These are phyloP conservation scores for Simplicillium aogashimaense DNA, from an alignment of 2,329 filamentous ascomycete species.

Conservation along the genomic window DNA sequence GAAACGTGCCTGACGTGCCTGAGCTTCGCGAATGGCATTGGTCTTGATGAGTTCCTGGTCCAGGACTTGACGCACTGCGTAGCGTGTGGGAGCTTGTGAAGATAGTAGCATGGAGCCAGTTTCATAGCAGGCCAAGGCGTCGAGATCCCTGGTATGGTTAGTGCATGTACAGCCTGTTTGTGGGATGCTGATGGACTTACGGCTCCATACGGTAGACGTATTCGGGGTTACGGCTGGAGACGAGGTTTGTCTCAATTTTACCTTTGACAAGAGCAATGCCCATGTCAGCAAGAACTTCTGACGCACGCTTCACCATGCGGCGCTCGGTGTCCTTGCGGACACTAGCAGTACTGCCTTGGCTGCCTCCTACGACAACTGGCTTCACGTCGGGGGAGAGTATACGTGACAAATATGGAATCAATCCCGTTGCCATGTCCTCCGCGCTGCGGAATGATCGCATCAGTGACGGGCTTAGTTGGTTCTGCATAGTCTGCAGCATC, in stretches of 20 bases:
- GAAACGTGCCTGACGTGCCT: conserved; percentile 56
- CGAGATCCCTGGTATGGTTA: conserved; percentile 49
- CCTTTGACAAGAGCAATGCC: conserved; percentile 74
- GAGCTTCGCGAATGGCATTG: conserved; percentile 53
- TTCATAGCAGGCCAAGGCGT: conserved; percentile 66
- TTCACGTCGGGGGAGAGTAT: conserved; percentile 86
- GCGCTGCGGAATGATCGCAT: conserved; percentile 69
- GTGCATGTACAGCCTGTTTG: neutral
- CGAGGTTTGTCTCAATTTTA: conserved; percentile 61
- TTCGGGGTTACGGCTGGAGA: conserved; percentile 47
- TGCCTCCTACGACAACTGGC: conserved; percentile 71
- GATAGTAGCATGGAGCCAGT: conserved; percentile 48
- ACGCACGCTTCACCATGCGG: conserved; percentile 66
- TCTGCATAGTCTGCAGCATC: conserved; percentile 63
- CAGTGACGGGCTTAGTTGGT: conserved; percentile 60
- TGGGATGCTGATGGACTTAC: conserved; percentile 38
- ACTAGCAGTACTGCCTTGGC: conserved; percentile 61
- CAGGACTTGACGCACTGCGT: conserved; percentile 84
- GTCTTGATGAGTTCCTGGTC: conserved; percentile 82
- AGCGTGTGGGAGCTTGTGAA: conserved; percentile 67
- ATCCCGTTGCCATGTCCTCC: conserved; percentile 68
- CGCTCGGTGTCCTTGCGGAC: conserved; percentile 84
- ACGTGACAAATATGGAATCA: conserved; percentile 74
- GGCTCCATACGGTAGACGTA: conserved; percentile 96
- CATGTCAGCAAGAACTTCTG: conserved; percentile 72